Evolutionary conservation across 2,329 filamentous ascomycete species (phyloP).

Genomic region (Cyclaneusma minus): DNA sequence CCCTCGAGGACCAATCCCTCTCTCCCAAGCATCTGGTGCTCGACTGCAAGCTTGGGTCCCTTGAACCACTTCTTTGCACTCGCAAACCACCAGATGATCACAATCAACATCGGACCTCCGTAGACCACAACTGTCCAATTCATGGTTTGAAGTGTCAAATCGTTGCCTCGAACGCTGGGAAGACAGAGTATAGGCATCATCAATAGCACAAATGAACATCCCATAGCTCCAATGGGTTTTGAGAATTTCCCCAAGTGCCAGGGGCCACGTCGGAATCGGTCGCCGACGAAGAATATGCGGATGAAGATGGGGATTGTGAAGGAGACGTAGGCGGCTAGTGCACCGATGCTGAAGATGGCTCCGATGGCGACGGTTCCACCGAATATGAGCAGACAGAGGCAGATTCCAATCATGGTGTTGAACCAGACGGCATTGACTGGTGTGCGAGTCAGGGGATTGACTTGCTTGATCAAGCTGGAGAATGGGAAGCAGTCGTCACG

Average conservation of each 20-base stretch:
- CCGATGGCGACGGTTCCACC: slow-evolving; percentile 43
- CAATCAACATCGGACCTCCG: slow-evolving; percentile 39
- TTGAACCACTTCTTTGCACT: slow-evolving; percentile 50
- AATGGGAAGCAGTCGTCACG: slow-evolving; percentile 51
- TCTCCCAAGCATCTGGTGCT: slow-evolving; percentile 19
- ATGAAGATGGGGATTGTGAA: slow-evolving; percentile 41
- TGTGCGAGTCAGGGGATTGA: slow-evolving; percentile 41
- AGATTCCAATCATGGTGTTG: slow-evolving; percentile 39
- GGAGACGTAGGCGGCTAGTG: slow-evolving; percentile 45
- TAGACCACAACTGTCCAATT: slow-evolving; percentile 53
- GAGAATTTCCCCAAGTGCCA: slow-evolving; percentile 49
- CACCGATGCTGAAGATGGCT: slow-evolving; percentile 52
- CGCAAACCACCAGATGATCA: slow-evolving; percentile 43
- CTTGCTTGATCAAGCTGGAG: slow-evolving; percentile 40
- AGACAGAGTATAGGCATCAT: slow-evolving; percentile 55
- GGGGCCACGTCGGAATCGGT: slow-evolving; percentile 45
- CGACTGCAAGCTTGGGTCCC: slow-evolving; percentile 47
- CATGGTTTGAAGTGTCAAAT: slow-evolving; percentile 36
- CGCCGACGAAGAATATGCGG: slow-evolving; percentile 40
- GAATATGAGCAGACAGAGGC: slow-evolving; percentile 46
- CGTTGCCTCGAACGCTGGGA: slow-evolving; percentile 34
- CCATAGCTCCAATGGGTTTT: slow-evolving; percentile 35
- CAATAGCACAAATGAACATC: slow-evolving; percentile 40
- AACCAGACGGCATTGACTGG: slow-evolving; percentile 55
- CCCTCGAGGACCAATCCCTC: slow-evolving; percentile 7